A percentile compares a stretch with the other conserved stretches of the same genome.
Evolutionary conservation across 73 alveolate species (phyloP).

Genomic region (Paramecium sexaurelia): DNA sequence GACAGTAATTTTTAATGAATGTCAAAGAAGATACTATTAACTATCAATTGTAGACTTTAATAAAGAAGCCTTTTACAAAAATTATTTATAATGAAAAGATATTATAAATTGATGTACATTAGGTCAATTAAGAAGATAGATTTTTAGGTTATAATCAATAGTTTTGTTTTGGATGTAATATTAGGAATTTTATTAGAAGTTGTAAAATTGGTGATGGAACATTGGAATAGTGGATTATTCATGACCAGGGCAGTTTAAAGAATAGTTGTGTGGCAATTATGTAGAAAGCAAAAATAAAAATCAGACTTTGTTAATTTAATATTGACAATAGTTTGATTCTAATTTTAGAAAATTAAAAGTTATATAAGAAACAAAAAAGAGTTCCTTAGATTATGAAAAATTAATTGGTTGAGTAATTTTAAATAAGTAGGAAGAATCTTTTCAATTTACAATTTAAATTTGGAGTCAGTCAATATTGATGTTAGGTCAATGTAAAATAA

Average conservation of each 20-base stretch:
- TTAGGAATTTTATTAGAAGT: neutral
- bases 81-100: neutral
- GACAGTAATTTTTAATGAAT: neutral
- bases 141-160: neutral
- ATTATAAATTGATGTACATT: neutral
- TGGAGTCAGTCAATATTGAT: slow-evolving; percentile 1
- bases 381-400: neutral
- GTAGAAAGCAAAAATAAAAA: neutral
- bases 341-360: neutral
- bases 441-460: neutral
- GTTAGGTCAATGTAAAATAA: neutral
- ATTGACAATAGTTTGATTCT: neutral
- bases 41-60: neutral
- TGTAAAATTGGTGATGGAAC: neutral
- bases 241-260: neutral
- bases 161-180: neutral
- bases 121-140: neutral
- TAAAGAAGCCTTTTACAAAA: slow-evolving; percentile 1
- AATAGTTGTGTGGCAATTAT: neutral
- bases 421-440: neutral
- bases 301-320: neutral
- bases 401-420: neutral
- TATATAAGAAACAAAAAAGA: neutral
- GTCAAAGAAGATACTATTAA: neutral
- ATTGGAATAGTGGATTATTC: neutral